Evolutionary conservation across 1,139 yeast species (phyloP).

Genomic region (Saccharomyces hybrid): DNA sequence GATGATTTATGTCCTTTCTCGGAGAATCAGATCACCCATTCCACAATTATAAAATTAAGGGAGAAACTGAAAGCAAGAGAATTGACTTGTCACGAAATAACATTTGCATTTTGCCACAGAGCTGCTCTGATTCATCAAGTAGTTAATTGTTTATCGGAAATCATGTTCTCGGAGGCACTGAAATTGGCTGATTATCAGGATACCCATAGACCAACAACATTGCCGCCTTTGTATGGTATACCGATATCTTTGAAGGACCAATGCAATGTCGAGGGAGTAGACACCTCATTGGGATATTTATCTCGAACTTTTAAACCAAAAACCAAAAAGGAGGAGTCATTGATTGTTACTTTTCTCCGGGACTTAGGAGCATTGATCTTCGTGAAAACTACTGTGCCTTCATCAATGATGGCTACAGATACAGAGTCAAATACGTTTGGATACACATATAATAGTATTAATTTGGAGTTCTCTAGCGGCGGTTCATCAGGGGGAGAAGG

Average conservation of each 20-base stretch:
- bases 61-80: conserved; percentile 27
- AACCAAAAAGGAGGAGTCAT: conserved; percentile 34
- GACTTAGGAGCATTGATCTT: conserved; percentile 49
- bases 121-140: conserved; percentile 54
- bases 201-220: conserved; percentile 32
- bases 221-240: conserved; percentile 63
- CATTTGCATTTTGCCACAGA: conserved; percentile 47
- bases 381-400: conserved; percentile 54
- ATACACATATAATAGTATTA: conserved; percentile 41
- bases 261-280: conserved; percentile 41
- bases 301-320: conserved; percentile 32
- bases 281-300: conserved; percentile 41
- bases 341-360: conserved; percentile 38
- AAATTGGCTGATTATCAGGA: conserved; percentile 43
- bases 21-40: conserved; percentile 37
- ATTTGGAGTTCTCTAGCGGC: conserved; percentile 41
- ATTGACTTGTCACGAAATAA: conserved; percentile 38
- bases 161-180: conserved; percentile 36
- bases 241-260: conserved; percentile 57
- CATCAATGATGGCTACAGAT: conserved; percentile 49
- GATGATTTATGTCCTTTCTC: conserved; percentile 20
- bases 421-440: conserved; percentile 44
- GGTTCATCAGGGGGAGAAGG: conserved; percentile 64
- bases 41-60: conserved; percentile 27
- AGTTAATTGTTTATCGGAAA: conserved; percentile 40